These are phyloP conservation scores for Fomitopsis pinicola DNA, from an alignment of 1,284 basidiomycete genomes.

Conservation along the genomic window DNA sequence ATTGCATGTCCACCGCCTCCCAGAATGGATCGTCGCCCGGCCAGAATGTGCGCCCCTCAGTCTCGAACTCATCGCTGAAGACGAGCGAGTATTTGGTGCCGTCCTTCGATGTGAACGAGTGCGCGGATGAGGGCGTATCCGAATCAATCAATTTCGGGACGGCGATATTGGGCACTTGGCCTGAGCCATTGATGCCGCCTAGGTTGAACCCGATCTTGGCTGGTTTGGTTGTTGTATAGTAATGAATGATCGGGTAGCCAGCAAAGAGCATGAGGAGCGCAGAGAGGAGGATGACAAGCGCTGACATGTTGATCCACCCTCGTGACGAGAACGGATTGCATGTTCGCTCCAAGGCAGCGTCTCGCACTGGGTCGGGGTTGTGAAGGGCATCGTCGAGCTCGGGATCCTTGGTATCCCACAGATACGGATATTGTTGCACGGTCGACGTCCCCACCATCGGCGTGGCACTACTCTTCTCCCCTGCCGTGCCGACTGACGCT, in stretches of 20 bases:
- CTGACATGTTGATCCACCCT: conserved; percentile 69
- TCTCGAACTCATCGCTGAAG: conserved; percentile 92
- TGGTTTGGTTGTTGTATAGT: conserved; percentile 32
- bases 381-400: conserved; percentile 77
- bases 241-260: conserved; percentile 74
- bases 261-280: conserved; percentile 68
- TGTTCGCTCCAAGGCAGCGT: conserved; percentile 48
- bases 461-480: conserved; percentile 48
- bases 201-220: conserved; percentile 60
- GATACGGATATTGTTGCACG: conserved; percentile 41
- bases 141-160: conserved; percentile 61
- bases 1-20: conserved; percentile 71
- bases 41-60: conserved; percentile 72
- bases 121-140: conserved; percentile 59
- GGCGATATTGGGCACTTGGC: conserved; percentile 64
- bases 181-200: conserved; percentile 66
- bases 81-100: conserved; percentile 78
- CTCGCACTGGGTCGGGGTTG: conserved; percentile 67
- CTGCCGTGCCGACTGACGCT: conserved; percentile 41
- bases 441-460: conserved; percentile 29
- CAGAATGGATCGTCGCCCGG: conserved; percentile 78
- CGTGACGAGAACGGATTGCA: conserved; percentile 64
- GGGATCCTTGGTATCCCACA: conserved; percentile 71
- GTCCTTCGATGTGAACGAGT: conserved; percentile 50
- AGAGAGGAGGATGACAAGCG: conserved; percentile 53